Base-by-base conservation (phyloP, 495 filamentous ascomycete genomes). In the Elaphomyces granulatus region DNA sequence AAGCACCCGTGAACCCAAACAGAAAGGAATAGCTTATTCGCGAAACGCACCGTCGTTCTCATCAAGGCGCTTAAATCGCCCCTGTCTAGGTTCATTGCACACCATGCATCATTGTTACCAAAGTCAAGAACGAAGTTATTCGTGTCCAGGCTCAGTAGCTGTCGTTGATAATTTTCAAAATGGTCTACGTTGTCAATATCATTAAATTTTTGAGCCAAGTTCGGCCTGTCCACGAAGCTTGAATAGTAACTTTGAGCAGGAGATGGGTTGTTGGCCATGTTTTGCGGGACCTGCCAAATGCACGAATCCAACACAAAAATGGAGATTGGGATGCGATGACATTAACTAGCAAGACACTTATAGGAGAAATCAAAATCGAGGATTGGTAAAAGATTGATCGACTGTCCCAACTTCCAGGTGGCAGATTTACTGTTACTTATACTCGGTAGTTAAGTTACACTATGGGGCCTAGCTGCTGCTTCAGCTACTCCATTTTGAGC, bases 61-160 rank as follows among this genome's bases (percentile, higher is more conserved):
- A 64, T 43, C 34, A 68, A 46, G 1, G 38, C 15, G n/a, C 50
- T 47, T n/a, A 80, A 41, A 9, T 76, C 64, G 0, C 53, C 45
- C 0, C 51, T 45, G 0, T 58, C 47, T 20, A 85, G 44, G 52
- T 87, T 62, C 23, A 74, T 71, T 3, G 73, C 75, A 46, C 74
- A 75, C 47, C 60, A 73, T 12, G 79, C 78, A 45, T 68, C 62
- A 8, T 77, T 63, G 16, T 68, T 67, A 20, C 78, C 75, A 55
- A 85, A 86, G 39, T 85, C 78, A 10, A 87, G 61, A 15, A 80
- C 71, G 48, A 87, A 85, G 46, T 79, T 84, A 9, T 42, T 52
- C 3, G 72, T 74, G 2, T 52, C 42, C 15, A 54, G 43, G n/a
- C 62, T 46, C 23, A 54, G 37, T 1, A 71, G 52, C 14, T 53